Evolutionary conservation across 371 early-diverging fungal species (phyloP).

Genomic region (Saksenaea oblongispora): DNA sequence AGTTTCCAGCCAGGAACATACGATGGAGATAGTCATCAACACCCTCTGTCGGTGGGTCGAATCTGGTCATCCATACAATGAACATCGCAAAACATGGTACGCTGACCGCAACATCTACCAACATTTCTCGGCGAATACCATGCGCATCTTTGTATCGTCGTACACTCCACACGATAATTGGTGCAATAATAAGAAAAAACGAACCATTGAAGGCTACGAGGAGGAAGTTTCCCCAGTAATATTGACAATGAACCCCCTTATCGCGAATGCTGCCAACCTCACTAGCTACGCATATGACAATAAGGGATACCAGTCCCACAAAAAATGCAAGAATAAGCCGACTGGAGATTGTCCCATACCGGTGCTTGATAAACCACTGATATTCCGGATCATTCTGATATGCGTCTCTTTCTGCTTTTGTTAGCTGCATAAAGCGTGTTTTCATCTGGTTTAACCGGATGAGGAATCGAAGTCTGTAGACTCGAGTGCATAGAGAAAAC

Average conservation of each 20-base stretch:
- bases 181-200: constrained; percentile 29
- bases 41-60: background rate
- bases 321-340: constrained; percentile 12
- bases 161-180: constrained; percentile 23
- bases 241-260: constrained; percentile 9
- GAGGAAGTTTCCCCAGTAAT: constrained; percentile 16
- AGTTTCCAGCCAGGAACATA: constrained; percentile 19
- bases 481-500: constrained; percentile 31
- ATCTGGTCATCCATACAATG: constrained; percentile 21
- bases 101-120: constrained; percentile 21
- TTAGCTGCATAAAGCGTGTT: constrained; percentile 21
- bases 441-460: constrained; percentile 27
- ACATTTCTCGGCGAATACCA: constrained; percentile 41
- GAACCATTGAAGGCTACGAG: constrained; percentile 13
- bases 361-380: constrained; percentile 27
- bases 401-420: constrained; percentile 2
- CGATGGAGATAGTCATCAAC: background rate
- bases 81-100: constrained; percentile 29
- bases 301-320: constrained; percentile 11
- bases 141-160: constrained; percentile 31
- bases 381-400: constrained; percentile 22
- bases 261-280: constrained; percentile 11
- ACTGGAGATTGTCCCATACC: constrained; percentile 7
- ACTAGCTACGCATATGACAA: constrained; percentile 15
- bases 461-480: constrained; percentile 29